Evolutionary conservation across 352 stramenopile genomes (phyloP), one percentile per base, ranked within the genome.

Genomic region (Phytophthora podocarpi): DNA sequence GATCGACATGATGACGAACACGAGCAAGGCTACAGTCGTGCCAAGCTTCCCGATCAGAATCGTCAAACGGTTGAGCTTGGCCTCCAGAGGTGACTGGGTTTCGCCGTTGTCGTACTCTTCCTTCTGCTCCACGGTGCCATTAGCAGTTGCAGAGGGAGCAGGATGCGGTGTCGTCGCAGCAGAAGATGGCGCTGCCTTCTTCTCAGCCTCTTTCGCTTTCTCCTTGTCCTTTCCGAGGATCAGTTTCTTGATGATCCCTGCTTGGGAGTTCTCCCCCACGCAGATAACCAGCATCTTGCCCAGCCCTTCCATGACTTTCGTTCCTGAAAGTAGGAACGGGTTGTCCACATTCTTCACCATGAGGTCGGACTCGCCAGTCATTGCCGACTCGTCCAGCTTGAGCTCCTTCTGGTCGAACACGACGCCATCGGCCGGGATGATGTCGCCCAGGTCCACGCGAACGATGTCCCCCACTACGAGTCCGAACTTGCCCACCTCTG

Each of bases 281-380:
- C 90, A 96, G 9, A 97, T 77, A 7, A 98, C 93, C 28, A 99
- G 71, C 83, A 98, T 98, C 60, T 88, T 87, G 26, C 82, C 90
- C 5, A 94, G 80, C 5, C 97, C 97, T 42, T 96, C 89, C 72
- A 96, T 97, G 21, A 98, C 89, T 32, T 96, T 97, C 18, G 93
- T 98, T 20, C 96, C 96, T 1, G 90, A 98, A 16, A 99, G 80
- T 12, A 99, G 65, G 68, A 98, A 98, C 15, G 92, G 90, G 63
- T 97, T 93, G n/a, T 89, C 76, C 0, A 63, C 61, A 43, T 78
- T 82, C 67, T 98, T 98, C 16, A 62, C 52, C 37, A 98, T 67
- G 21, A 97, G 67, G 16, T 97, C 87, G 0, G 92, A 92, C 74
- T 98, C 94, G 39, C 94, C 94, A 5, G 94, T 98, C 65, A 98